phyloP scores from a whole-genome alignment of 139 green algal species.

The Cymbomonas tetramitiformis region DNA sequence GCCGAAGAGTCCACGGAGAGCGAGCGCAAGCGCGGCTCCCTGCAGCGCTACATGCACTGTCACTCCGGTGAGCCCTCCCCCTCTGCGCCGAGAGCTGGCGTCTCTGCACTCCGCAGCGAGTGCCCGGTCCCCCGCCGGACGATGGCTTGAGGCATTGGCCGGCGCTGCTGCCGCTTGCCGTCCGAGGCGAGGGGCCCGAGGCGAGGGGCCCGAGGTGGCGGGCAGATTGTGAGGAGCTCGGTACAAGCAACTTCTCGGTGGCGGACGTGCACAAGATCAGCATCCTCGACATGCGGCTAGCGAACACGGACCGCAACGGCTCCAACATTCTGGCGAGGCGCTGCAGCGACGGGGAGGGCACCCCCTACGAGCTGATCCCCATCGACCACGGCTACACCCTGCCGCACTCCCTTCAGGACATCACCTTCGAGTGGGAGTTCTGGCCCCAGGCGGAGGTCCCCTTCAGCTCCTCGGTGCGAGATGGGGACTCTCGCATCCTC shows the following conservation, averaged over 20 bases:
- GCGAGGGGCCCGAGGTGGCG: too few species aligned
- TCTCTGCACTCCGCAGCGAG: too few species aligned
- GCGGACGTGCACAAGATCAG: slow-evolving; percentile 83
- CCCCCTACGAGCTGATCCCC: slow-evolving; percentile 60
- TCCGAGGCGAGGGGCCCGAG: too few species aligned
- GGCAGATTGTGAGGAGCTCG: slow-evolving; percentile 87
- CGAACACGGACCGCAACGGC: slow-evolving; percentile 91
- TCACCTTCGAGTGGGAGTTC: slow-evolving; percentile 95
- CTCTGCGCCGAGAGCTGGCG: too few species aligned
- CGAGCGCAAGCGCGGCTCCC: slow-evolving; percentile 61
- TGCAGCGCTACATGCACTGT: slow-evolving; percentile 79
- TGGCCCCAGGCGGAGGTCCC: slow-evolving; percentile 72
- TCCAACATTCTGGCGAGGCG: slow-evolving; percentile 55
- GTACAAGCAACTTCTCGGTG: slow-evolving; percentile 54
- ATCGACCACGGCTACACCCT: slow-evolving; percentile 98
- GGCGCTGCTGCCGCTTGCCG: too few species aligned
- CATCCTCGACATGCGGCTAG: slow-evolving; percentile 86
- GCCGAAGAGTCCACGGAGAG: neutral
- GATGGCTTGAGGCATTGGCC: too few species aligned
- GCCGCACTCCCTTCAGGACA: slow-evolving; percentile 78
- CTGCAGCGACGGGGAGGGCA: neutral
- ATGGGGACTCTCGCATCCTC: too few species aligned
- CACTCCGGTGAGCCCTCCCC: too few species aligned
- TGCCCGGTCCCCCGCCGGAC: too few species aligned
- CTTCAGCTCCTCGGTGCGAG: too few species aligned